A percentile compares a stretch with the other conserved stretches of the same genome.
Evolutionary conservation across 2,329 filamentous ascomycete genomes (phyloP).

Genomic region (Aspergillus flavus): DNA sequence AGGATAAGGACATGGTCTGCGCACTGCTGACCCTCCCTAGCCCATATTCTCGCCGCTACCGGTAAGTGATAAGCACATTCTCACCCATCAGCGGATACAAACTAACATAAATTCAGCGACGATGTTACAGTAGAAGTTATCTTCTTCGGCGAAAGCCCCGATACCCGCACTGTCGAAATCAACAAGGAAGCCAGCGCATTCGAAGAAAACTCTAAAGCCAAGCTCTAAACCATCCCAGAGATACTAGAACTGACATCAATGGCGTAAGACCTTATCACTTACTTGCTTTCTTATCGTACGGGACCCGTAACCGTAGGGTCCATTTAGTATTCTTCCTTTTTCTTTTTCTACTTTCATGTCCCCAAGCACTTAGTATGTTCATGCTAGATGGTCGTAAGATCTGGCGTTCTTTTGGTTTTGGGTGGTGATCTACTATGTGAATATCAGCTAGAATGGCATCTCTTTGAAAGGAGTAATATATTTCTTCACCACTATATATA

Average conservation of each 20-base stretch:
- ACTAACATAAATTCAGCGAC: conserved; percentile 60
- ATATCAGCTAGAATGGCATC: conserved; percentile 4
- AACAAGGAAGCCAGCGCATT: conserved; percentile 84
- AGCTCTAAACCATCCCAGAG: conserved; percentile 41
- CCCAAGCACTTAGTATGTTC: neutral
- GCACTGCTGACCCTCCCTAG: conserved; percentile 88
- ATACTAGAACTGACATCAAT: neutral
- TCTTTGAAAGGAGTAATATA: neutral
- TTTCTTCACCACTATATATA: neutral
- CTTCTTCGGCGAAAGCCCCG: conserved; percentile 85
- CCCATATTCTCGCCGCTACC: conserved; percentile 87
- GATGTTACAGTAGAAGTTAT: conserved; percentile 97
- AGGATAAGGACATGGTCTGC: conserved; percentile 90
- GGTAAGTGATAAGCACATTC: conserved; percentile 56
- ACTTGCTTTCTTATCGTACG: conserved; percentile 2
- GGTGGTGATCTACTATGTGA: conserved; percentile 3
- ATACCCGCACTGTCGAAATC: conserved; percentile 75
- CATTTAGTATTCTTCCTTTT: neutral
- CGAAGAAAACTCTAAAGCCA: conserved; percentile 50
- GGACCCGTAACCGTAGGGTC: neutral
- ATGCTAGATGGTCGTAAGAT: neutral
- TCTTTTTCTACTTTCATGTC: neutral
- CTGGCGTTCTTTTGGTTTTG: conserved; percentile 9
- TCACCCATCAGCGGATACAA: neutral
- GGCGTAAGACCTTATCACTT: neutral